Evolutionary conservation across 805 yeast species (phyloP), one percentile per base, ranked within the genome.

Genomic region (Osmozyma mogii): DNA sequence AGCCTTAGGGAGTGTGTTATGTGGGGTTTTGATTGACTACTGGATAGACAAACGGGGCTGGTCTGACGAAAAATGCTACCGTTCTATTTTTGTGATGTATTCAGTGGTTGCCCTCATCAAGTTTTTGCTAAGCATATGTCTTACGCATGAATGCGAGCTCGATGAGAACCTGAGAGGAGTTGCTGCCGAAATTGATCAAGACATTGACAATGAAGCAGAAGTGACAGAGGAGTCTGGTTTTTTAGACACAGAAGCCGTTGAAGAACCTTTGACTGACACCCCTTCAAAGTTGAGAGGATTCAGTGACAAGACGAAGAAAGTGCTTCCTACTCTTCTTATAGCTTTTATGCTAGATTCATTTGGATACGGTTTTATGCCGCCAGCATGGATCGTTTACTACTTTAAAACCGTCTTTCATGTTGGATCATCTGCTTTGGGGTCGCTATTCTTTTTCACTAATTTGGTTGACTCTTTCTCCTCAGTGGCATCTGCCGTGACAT

Each of bases 301-400:
- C n/a, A n/a, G n/a, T n/a, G 49, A 58, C 6, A 55, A 59, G 11
- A 64, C 81, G 0, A 54, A 50, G 7, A 41, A 57, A 6, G 56
- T 69, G 6, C 47, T 78, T 27, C 50, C 67, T 14, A 67, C 68
- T 29, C 56, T 80, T 4, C 53, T 78, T 15, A 50, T 68, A 5
- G 65, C 79, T 11, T 88, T 87, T 48, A 83, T 84, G 76, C 47
- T 84, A 17, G 96, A 87, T 52, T 84, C 95, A 2, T 66, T 87
- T 28, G 96, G 94, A 0, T 76, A 75, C 39, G 95, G 96, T 1
- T 81, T 87, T 53, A 81, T 85, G 85, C 78, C 94, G 2, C 65
- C 77, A 25, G 80, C 95, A 1, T 88, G 96, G 96, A 67, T 81
- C 24, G 84, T 85, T 22, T 87, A 79, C 50, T 87, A 83, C 54